phyloP scores from a whole-genome alignment of 2,329 filamentous ascomycete genomes.

The Colletotrichum noveboracense region DNA sequence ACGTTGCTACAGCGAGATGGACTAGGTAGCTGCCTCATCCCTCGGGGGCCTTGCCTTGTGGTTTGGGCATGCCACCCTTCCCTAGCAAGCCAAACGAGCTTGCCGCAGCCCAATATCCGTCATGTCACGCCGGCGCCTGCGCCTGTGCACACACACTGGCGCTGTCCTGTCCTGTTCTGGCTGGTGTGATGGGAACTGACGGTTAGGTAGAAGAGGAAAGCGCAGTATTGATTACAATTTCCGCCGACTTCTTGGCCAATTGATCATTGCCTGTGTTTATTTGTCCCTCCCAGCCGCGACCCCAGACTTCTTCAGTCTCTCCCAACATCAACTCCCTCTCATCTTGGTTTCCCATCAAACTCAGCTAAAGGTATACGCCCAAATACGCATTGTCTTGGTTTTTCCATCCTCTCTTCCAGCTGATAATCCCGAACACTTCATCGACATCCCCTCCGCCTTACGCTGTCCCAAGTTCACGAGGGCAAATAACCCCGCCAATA shows the following conservation, averaged over 20 bases:
- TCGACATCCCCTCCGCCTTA: not conserved
- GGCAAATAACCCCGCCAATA: not conserved
- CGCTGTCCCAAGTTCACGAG: not conserved
- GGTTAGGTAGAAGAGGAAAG: slow-evolving; percentile 4
- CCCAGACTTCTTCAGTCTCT: not conserved
- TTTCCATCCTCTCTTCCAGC: not conserved
- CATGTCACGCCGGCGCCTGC: not conserved
- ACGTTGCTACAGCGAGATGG: slow-evolving; percentile 7
- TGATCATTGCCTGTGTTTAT: not conserved
- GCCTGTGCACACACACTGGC: not conserved
- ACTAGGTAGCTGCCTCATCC: not conserved
- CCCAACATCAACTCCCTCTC: not conserved
- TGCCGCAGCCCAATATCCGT: not conserved
- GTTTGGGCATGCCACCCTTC: not conserved
- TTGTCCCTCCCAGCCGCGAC: not conserved
- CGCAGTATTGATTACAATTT: slow-evolving; percentile 16
- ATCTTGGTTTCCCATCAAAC: not conserved
- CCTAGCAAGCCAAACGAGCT: not conserved
- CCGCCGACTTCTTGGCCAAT: not conserved
- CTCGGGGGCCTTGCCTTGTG: not conserved
- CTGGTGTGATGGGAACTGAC: slow-evolving; percentile 4
- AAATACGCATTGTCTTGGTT: not conserved
- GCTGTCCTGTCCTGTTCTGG: not conserved
- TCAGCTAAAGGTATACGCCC: not conserved
- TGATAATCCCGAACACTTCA: not conserved